Base-by-base conservation (phyloP, 192 early-diverging fungal species). In the Umbelopsis sp. region DNA sequence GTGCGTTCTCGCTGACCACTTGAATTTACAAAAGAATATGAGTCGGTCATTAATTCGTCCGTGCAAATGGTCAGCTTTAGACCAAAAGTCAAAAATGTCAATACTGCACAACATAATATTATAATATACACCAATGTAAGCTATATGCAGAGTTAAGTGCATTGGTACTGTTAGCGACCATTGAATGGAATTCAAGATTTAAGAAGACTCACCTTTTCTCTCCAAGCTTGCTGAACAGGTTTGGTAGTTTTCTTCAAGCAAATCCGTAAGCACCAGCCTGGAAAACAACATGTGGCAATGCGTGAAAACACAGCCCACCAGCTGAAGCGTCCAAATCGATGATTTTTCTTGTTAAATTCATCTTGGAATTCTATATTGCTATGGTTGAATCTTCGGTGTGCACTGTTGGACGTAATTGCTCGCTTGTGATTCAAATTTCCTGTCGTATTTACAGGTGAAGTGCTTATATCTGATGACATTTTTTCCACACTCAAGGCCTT, bases 201-300 rank as follows among this genome's bases (percentile, higher is more conserved):
- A 49, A 20, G 48, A 16, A 10, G 6, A 18, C 48, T 50, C 67
- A 74, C 84, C 65, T 87, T 87, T 75, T 87, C 85, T 68, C 83
- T 74, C 83, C 83, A 87, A 25, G 85, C 85, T 27, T 87, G 85
- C 47, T 78, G 77, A 50, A 68, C 69, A 48, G 49, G 66, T n/a
- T 69, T 55, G 45, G 80, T 76, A 16, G 68, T 71, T 71, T 82
- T 82, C 11, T 71, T 37, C 23, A 79, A 77, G 45, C 80, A 85
- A 27, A 74, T 71, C 12, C 81, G 76, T 20, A 85, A 69, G 25
- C 80, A 47, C 33, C 66, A 70, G 33, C 69, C 66, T 6, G 83
- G 83, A 46, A 82, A 71, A 30, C 81, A 85, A 18, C 83, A 85
- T 10, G 83, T 84, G 46, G 71, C 65, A 46, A 84, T 44, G 35